Evolutionary conservation across 345 rosid genomes (phyloP).

Genomic region (Eucalyptus pauciflora): DNA sequence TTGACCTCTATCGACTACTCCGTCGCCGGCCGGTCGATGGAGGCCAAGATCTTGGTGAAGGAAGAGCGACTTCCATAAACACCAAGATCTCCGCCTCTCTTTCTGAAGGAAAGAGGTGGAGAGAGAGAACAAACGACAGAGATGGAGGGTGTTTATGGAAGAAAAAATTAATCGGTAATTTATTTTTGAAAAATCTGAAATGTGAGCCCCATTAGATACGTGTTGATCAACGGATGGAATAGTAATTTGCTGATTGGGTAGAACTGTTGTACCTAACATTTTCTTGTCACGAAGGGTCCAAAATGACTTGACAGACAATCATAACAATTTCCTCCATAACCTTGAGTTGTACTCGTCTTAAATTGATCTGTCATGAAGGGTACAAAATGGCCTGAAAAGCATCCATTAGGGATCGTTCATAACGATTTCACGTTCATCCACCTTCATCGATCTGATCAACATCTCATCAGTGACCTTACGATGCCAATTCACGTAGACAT

Average conservation of each 20-base stretch:
- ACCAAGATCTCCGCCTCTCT: rapidly evolving
- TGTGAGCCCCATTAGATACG: too few species aligned
- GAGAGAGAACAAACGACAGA: too few species aligned
- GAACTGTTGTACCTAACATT: too few species aligned
- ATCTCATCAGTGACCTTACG: neutral
- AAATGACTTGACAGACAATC: neutral
- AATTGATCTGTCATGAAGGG: neutral
- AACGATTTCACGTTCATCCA: neutral
- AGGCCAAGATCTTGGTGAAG: too few species aligned
- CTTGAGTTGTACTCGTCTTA: neutral
- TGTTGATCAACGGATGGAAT: too few species aligned
- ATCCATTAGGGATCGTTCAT: neutral
- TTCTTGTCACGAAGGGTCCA: neutral
- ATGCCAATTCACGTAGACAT: neutral
- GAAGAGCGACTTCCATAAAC: too few species aligned
- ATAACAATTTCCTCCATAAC: neutral
- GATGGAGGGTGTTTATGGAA: too few species aligned
- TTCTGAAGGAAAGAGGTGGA: too few species aligned
- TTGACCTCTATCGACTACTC: too few species aligned
- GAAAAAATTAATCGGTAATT: too few species aligned
- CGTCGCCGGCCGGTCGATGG: rapidly evolving
- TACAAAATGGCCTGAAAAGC: neutral
- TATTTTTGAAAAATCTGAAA: too few species aligned
- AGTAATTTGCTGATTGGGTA: too few species aligned
- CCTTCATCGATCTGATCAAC: neutral